Evolutionary conservation across 2,329 filamentous ascomycete genomes (phyloP).

Genomic region (Fonsecaea monophora): DNA sequence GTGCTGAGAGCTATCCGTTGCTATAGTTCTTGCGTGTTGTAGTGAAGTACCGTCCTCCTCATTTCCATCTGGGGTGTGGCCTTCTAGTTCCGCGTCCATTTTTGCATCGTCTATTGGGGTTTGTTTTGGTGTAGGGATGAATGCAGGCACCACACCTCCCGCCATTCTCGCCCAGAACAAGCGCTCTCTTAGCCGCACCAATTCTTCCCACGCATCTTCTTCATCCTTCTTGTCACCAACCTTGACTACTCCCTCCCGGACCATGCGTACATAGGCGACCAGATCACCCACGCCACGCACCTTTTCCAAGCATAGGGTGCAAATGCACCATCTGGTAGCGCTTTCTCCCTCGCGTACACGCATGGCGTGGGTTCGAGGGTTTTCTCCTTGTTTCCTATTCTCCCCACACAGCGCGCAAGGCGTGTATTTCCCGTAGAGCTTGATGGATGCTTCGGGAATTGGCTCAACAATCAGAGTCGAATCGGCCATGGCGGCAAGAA

Average conservation of each 20-base stretch:
- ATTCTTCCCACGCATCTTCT: constrained; percentile 92
- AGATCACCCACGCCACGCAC: constrained; percentile 91
- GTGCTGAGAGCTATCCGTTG: neutral
- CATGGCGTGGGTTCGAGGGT: constrained; percentile 85
- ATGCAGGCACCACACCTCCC: constrained; percentile 81
- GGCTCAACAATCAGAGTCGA: constrained; percentile 90
- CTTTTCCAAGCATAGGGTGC: constrained; percentile 82
- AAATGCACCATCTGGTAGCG: constrained; percentile 87
- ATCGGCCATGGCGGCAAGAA: constrained; percentile 81
- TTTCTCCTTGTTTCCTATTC: constrained; percentile 70
- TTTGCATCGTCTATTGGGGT: constrained; percentile 31
- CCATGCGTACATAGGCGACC: constrained; percentile 85
- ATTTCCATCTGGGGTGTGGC: constrained; percentile 14
- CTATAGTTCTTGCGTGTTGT: neutral
- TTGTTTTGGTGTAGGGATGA: constrained; percentile 43
- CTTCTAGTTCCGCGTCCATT: constrained; percentile 23
- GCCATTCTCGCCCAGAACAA: constrained; percentile 98
- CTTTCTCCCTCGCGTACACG: constrained; percentile 84
- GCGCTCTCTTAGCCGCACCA: constrained; percentile 83
- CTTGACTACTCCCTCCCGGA: constrained; percentile 87
- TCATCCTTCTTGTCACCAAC: constrained; percentile 79
- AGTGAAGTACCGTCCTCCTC: constrained; percentile 11
- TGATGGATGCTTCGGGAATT: constrained; percentile 65
- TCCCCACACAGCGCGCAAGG: constrained; percentile 92
- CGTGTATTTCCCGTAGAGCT: constrained; percentile 52